Conservation (phyloP, 768 basidiomycete species). For the Stropharia rugosoannulata region DNA sequence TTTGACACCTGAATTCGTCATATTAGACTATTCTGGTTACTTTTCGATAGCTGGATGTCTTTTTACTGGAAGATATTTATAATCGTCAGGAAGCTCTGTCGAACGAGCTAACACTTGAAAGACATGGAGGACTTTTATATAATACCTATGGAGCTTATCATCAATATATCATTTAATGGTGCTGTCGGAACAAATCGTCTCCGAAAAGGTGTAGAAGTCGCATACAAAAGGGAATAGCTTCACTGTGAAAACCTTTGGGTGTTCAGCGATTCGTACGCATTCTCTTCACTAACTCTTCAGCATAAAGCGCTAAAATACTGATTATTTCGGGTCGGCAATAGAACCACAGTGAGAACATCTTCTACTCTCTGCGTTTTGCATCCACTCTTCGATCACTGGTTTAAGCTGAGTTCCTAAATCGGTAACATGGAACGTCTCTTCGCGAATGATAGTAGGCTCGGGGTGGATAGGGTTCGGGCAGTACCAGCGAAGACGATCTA, state of each 20-base stretch:
- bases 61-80: background rate
- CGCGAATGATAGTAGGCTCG: conserved; percentile 37
- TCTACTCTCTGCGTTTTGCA: conserved; percentile 59
- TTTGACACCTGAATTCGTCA: too few relatives aligned
- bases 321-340: conserved; percentile 36
- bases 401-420: conserved; percentile 94
- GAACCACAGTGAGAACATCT: conserved; percentile 71
- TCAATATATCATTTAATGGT: too few relatives aligned
- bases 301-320: background rate
- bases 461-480: conserved; percentile 65
- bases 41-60: background rate
- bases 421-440: conserved; percentile 83
- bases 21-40: too few relatives aligned
- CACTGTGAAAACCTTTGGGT: too few relatives aligned
- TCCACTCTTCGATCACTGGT: conserved; percentile 87
- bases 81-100: background rate
- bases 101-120: too few relatives aligned
- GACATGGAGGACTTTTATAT: too few relatives aligned
- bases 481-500: conserved; percentile 93
- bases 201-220: too few relatives aligned
- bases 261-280: too few relatives aligned
- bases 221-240: too few relatives aligned
- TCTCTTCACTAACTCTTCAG: too few relatives aligned
- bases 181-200: too few relatives aligned
- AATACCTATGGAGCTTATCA: too few relatives aligned